These are phyloP conservation scores for Endotrypanum monterogeii DNA, from an alignment of 208 protist genomes.

Conservation along the genomic window DNA sequence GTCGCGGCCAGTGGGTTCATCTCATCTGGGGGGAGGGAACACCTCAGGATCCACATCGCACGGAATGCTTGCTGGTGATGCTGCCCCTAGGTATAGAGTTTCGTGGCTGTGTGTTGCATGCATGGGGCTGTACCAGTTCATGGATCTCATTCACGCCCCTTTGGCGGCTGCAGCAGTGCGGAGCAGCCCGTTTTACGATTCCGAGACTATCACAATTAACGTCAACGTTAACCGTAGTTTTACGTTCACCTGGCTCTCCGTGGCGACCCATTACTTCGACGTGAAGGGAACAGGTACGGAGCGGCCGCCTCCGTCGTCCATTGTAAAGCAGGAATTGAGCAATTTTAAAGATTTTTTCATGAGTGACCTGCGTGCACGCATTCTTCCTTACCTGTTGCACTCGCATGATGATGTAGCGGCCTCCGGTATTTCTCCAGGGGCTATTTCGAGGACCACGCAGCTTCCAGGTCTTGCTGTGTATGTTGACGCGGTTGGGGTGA, in stretches of 20 bases:
- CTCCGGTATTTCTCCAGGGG: conserved; percentile 16
- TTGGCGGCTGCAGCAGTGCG: conserved; percentile 66
- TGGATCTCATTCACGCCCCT: conserved; percentile 77
- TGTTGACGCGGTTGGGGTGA: conserved; percentile 10
- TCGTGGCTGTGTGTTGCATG: conserved; percentile 77
- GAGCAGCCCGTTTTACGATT: conserved; percentile 66
- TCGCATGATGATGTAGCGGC: conserved; percentile 35
- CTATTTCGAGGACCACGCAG: conserved; percentile 10
- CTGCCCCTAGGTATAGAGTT: conserved; percentile 32
- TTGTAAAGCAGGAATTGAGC: conserved; percentile 75
- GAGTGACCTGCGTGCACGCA: conserved; percentile 74
- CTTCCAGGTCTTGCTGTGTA: conserved; percentile 32
- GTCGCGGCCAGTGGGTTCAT: not conserved
- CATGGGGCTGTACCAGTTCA: conserved; percentile 86
- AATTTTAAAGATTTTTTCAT: conserved; percentile 92
- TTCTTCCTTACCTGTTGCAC: conserved; percentile 64
- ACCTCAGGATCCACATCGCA: conserved; percentile 15
- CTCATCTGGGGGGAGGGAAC: not conserved
- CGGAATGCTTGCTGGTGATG: conserved; percentile 38
- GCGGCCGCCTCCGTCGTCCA: conserved; percentile 34
- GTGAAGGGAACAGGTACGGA: conserved; percentile 30
- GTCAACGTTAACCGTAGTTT: conserved; percentile 83
- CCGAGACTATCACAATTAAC: conserved; percentile 71
- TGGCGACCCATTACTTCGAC: conserved; percentile 73
- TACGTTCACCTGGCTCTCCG: conserved; percentile 84